These are phyloP conservation scores for Pezicula carpinea DNA, from an alignment of 2,329 filamentous ascomycete species.

Conservation along the genomic window DNA sequence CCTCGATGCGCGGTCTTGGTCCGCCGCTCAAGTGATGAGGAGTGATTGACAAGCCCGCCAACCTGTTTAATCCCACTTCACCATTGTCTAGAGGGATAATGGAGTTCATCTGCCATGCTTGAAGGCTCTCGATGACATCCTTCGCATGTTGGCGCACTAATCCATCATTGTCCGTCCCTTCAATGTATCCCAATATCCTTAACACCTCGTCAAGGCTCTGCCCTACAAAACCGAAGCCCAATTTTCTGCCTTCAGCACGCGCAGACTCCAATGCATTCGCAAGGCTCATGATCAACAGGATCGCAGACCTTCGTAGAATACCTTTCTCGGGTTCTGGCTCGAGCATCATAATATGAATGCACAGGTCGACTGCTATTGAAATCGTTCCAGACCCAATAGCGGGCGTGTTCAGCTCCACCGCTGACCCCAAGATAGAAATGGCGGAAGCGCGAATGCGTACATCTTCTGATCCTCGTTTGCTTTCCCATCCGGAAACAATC, in stretches of 20 bases:
- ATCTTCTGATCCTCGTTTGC: conserved; percentile 62
- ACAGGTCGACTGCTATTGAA: conserved; percentile 56
- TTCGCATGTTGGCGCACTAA: conserved; percentile 63
- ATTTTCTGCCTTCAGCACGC: conserved; percentile 37
- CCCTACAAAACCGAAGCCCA: conserved; percentile 50
- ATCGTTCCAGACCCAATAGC: conserved; percentile 50
- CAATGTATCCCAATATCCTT: conserved; percentile 59
- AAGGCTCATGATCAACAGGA: conserved; percentile 58
- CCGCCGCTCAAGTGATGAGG: conserved; percentile 19
- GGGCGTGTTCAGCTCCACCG: conserved; percentile 55
- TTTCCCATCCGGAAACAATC: conserved; percentile 65
- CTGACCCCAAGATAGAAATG: conserved; percentile 57
- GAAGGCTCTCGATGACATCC: conserved; percentile 63
- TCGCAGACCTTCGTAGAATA: conserved; percentile 63
- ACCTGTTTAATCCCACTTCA: conserved; percentile 24
- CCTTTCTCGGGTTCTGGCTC: conserved; percentile 56
- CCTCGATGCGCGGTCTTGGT: conserved; percentile 47
- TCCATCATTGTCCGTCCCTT: conserved; percentile 61
- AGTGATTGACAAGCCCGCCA: conserved; percentile 41
- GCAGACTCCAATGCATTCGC: conserved; percentile 54
- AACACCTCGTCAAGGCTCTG: conserved; percentile 57
- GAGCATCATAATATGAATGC: conserved; percentile 56
- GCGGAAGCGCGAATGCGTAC: conserved; percentile 66
- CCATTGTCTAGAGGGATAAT: conserved; percentile 12
- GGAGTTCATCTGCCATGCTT: conserved; percentile 53